Evolutionary conservation across 2,329 filamentous ascomycete species (phyloP), one percentile per base, ranked within the genome.

Genomic region (Ophiostoma quercus): DNA sequence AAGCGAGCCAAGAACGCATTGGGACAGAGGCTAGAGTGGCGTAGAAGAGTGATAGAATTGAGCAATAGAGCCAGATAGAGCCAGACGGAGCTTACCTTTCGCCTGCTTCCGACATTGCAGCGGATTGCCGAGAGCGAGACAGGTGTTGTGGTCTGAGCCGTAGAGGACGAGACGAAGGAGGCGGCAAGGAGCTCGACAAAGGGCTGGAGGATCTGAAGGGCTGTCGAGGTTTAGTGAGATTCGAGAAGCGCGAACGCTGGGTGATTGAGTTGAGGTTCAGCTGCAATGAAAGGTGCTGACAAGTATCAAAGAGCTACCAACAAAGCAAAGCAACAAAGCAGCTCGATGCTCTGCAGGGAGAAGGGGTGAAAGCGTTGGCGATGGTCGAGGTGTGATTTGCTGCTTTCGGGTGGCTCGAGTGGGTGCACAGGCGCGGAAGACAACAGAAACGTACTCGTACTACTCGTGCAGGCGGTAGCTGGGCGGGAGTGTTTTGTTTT

Each of bases 71-170:
- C n/a, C n/a, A 11, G 14, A 62, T 7, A 62, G 57, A 62, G 57
- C 25, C 11, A 62, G 14, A 62, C n/a, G 11, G 12, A 62, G 25
- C 57, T 62, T 62, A 62, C 57, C 25, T 62, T 62, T 62, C 57
- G 25, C 25, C 25, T 62, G 57, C 25, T 62, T 62, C 57, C 14
- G 57, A 62, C 57, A 62, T 62, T 62, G 25, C 22, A 29, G 57
- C 57, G 12, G 25, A 16, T 32, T 32, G 14, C 47, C 47, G 47
- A 54, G 47, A n/a, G 6, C 47, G 47, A 54, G 47, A 54, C n/a
- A n/a, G 47, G 47, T 54, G 47, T 54, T 8, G 47, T 54, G n/a
- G 47, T n/a, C 5, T 25, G 47, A 54, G 47, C 12, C 41, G 41
- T 43, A 54, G n/a, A 54, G 54, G 22, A 60, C n/a, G 54, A 60